Percentiles rank a stretch among this genome's conserved stretches.
Evolutionary conservation across 2,329 filamentous ascomycete genomes (phyloP).

Genomic region (Trichoderma atroviride): DNA sequence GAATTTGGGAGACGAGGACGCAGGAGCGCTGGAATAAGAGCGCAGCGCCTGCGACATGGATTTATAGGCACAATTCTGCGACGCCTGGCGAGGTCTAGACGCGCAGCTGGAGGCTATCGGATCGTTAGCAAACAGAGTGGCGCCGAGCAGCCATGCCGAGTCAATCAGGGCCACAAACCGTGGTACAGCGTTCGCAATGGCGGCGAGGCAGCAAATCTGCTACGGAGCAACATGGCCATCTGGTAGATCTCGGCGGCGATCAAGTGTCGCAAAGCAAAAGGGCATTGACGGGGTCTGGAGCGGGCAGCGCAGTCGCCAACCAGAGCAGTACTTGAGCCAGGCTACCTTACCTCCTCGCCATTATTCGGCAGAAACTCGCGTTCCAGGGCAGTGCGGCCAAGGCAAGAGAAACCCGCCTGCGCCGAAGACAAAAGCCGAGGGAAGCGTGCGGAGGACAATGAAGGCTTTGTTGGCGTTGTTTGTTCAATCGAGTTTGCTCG

Average conservation of each 20-base stretch:
- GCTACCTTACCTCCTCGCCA: conserved; percentile 9
- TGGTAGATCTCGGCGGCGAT: conserved; percentile 4
- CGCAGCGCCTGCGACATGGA: background rate
- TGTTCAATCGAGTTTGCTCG: conserved; percentile 5
- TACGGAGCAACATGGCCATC: conserved; percentile 30
- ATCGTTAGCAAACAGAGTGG: background rate
- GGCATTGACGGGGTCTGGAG: conserved; percentile 12
- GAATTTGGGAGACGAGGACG: conserved; percentile 46
- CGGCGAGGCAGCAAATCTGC: conserved; percentile 30
- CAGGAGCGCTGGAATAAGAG: conserved; percentile 32
- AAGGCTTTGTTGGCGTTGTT: conserved; percentile 6
- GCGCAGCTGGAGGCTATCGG: conserved; percentile 12
- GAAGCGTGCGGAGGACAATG: background rate
- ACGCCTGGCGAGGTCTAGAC: conserved; percentile 13
- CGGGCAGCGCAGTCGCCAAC: conserved; percentile 21
- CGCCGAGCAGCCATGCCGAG: background rate
- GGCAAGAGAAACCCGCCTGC: background rate
- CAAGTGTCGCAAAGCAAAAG: conserved; percentile 16
- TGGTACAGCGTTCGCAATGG: conserved; percentile 29
- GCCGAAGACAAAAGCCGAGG: background rate
- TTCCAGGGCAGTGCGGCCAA: background rate
- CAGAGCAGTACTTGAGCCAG: conserved; percentile 13
- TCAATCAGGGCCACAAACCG: conserved; percentile 19
- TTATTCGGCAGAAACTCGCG: background rate
- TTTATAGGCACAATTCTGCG: conserved; percentile 15